Percentiles rank a stretch among this genome's conserved stretches.
Conservation (phyloP, 2,329 filamentous ascomycete species). For the Onygenales sp. region DNA sequence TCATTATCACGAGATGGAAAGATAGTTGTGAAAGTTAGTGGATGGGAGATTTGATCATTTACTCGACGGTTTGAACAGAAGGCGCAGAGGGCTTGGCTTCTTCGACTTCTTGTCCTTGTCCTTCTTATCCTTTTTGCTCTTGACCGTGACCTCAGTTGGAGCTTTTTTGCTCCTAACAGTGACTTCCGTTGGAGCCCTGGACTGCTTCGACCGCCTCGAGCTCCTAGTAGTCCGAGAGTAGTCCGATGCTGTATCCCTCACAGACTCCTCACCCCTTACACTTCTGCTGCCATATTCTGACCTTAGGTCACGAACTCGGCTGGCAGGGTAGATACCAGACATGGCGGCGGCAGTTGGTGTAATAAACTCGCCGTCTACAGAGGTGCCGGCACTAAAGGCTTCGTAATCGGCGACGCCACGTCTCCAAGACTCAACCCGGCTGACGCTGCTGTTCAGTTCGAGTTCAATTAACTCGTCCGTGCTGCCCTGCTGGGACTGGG, state of each 20-base stretch:
- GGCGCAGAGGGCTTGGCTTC: slow-evolving; percentile 25
- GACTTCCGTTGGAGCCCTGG: slow-evolving; percentile 14
- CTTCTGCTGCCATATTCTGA: slow-evolving; percentile 12
- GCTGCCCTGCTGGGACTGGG: slow-evolving; percentile 19
- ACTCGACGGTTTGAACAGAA: slow-evolving; percentile 11
- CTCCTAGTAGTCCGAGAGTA: slow-evolving; percentile 9
- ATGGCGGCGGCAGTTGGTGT: slow-evolving; percentile 47
- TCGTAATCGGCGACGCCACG: slow-evolving; percentile 53
- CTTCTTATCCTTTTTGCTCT: slow-evolving; percentile 17
- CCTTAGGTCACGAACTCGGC: slow-evolving; percentile 21
- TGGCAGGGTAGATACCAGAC: slow-evolving; percentile 30
- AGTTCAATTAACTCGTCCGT: slow-evolving; percentile 51
- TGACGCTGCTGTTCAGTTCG: slow-evolving; percentile 41
- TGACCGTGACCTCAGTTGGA: slow-evolving; percentile 17
- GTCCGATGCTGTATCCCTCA: slow-evolving; percentile 6
- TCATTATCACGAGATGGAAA: too few relatives aligned
- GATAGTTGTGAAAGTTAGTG: too few relatives aligned
- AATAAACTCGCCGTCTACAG: slow-evolving; percentile 57
- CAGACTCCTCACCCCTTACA: slow-evolving; percentile 11
- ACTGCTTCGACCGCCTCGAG: slow-evolving; percentile 15
- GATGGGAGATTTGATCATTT: background rate
- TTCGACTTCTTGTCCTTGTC: slow-evolving; percentile 26
- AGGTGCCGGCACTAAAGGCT: slow-evolving; percentile 46
- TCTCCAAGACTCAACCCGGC: slow-evolving; percentile 53
- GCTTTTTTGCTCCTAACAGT: slow-evolving; percentile 18